Conservation (phyloP, 768 basidiomycete species). For the Russula sp. region DNA sequence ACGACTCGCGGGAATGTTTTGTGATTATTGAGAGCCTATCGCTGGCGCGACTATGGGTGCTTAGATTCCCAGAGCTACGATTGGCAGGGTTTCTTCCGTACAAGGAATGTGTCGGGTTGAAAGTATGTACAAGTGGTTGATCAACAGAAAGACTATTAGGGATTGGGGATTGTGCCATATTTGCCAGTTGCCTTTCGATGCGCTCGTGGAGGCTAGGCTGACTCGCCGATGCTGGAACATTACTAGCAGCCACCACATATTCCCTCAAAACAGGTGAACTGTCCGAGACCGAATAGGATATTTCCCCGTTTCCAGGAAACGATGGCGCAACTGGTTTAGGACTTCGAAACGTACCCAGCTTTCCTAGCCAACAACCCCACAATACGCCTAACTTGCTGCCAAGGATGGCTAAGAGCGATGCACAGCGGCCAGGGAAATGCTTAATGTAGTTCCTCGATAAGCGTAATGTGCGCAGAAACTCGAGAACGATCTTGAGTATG, state of each 20-base stretch:
- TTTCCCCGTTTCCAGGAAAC: background rate
- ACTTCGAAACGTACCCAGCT: background rate
- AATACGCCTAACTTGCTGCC: background rate
- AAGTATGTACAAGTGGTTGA: too few species aligned
- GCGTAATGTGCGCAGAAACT: background rate
- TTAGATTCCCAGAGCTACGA: background rate
- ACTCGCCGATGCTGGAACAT: background rate
- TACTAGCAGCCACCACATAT: background rate
- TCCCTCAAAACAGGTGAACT: background rate
- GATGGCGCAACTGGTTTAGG: background rate
- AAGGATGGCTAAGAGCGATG: background rate
- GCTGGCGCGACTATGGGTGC: background rate
- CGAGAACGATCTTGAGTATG: background rate
- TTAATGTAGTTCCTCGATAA: background rate
- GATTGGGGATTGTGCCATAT: background rate
- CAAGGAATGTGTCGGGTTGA: background rate
- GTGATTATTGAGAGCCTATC: constrained; percentile 5
- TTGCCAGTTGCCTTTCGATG: background rate
- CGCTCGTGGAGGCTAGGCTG: background rate
- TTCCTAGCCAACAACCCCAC: background rate
- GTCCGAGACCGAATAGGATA: background rate
- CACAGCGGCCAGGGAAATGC: background rate
- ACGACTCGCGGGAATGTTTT: background rate
- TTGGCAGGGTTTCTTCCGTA: background rate
- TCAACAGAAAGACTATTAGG: background rate